Percentiles rank a stretch among this genome's conserved stretches.
Conservation (phyloP, 345 rosid species). For the Lumnitzera littorea region DNA sequence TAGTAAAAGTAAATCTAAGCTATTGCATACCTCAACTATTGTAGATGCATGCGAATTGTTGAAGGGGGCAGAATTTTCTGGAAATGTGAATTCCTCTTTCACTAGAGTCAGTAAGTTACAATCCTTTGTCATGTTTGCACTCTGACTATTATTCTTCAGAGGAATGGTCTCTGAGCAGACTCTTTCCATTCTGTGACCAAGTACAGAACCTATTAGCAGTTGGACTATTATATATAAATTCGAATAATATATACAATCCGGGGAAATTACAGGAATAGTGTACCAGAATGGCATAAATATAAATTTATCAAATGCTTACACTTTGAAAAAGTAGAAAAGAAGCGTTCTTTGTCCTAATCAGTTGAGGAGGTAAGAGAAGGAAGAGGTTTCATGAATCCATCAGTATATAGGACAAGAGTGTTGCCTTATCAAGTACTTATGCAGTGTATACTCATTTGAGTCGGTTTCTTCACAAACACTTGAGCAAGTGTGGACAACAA, state of each 20-base stretch:
- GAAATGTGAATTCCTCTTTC: constrained; percentile 59
- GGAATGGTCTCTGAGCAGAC: neutral
- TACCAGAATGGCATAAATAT: no score
- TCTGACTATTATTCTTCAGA: constrained; percentile 3
- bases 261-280: no score
- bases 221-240: no score
- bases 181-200: constrained; percentile 20
- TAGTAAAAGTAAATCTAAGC: neutral
- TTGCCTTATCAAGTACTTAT: no score
- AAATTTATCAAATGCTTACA: no score
- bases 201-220: neutral
- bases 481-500: no score
- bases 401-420: no score
- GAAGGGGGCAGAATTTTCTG: constrained; percentile 65
- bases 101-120: constrained; percentile 16
- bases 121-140: constrained; percentile 27
- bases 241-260: no score
- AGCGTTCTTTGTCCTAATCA: neutral
- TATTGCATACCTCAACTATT: constrained; percentile 55
- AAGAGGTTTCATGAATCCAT: no score
- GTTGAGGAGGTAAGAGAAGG: no score
- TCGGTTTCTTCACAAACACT: no score
- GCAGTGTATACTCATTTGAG: no score
- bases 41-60: constrained; percentile 89
- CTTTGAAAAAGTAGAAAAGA: neutral